Evolutionary conservation across 2,329 filamentous ascomycete species (phyloP), one percentile per base, ranked within the genome.

Genomic region (Monosporascus sp.): DNA sequence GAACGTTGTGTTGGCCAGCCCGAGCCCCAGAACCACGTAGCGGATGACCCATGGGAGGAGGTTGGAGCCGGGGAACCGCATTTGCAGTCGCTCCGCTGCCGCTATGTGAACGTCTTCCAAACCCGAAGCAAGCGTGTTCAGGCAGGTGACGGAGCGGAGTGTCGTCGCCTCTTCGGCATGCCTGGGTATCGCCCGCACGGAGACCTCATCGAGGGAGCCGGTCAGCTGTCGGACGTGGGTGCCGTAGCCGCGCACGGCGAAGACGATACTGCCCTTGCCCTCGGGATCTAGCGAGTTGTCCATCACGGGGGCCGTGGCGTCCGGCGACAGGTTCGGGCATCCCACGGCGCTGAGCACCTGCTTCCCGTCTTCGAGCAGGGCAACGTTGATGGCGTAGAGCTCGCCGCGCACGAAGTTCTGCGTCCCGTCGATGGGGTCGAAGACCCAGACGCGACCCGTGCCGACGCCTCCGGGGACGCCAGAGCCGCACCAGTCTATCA

Each of bases 391-490:
- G 52, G 79, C 81, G 58, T 83, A 84, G 47, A 81, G 74, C 59
- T 81, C 70, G 6, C 77, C 75, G 11, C 70, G 67, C 8, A 84
- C 70, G 51, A 80, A 84, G 1, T 79, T 81, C 67, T 79, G 77
- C 2, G 81, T 84, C 7, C 81, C 81, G 57, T 84, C 81, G 31
- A 84, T 83, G 0, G 81, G 81, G 60, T 84, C 81, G 59, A 84
- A 82, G 0, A 84, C 73, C 80, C 81, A 84, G 8, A 76, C 74
- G 15, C 79, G 65, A 7, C 74, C 75, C 2, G 63, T 63, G 2
- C 53, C 51, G 3, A 49, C 51, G 4, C 61, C 58, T 7, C 63
- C 68, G 5, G 72, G 75, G 17, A 63, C 64, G 24, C 72, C 72
- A 20, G 68, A 58, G 31, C 77, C 74, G 55, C 79, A 81, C 58